Percentiles rank a stretch among this genome's conserved stretches.
phyloP scores from a whole-genome alignment of 148 eudicot genomes.

The Agrostemma githago region DNA sequence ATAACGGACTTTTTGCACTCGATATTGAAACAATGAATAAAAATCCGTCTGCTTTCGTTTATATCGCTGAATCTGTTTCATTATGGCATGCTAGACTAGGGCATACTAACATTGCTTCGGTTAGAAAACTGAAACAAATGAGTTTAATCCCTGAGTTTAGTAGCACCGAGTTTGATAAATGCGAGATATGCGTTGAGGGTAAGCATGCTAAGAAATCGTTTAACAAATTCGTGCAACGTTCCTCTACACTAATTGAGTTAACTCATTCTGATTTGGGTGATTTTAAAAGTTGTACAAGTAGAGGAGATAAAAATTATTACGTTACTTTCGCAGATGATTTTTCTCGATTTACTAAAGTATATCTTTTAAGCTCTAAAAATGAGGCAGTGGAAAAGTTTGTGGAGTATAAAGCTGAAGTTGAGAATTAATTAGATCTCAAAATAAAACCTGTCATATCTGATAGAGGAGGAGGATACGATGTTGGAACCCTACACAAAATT shows the following conservation, averaged over 20 bases:
- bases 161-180: background rate
- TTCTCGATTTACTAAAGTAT: background rate
- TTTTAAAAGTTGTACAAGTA: background rate
- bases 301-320: background rate
- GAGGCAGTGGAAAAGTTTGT: background rate
- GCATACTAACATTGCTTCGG: background rate
- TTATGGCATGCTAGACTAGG: conserved; percentile 8
- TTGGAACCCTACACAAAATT: background rate
- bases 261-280: background rate
- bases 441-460: background rate
- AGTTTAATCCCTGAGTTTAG: background rate
- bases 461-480: background rate
- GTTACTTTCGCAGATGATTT: background rate
- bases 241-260: background rate
- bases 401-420: background rate
- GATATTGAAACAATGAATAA: background rate
- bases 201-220: background rate
- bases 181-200: conserved; percentile 6
- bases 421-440: background rate
- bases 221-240: no score
- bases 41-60: conserved; percentile 1
- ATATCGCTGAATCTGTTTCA: background rate
- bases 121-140: background rate
- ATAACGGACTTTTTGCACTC: conserved; percentile 3
- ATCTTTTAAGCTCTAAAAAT: background rate